A percentile compares a stretch with the other conserved stretches of the same genome.
phyloP scores from a whole-genome alignment of 2,329 filamentous ascomycete genomes.

The Neonectria faginata region DNA sequence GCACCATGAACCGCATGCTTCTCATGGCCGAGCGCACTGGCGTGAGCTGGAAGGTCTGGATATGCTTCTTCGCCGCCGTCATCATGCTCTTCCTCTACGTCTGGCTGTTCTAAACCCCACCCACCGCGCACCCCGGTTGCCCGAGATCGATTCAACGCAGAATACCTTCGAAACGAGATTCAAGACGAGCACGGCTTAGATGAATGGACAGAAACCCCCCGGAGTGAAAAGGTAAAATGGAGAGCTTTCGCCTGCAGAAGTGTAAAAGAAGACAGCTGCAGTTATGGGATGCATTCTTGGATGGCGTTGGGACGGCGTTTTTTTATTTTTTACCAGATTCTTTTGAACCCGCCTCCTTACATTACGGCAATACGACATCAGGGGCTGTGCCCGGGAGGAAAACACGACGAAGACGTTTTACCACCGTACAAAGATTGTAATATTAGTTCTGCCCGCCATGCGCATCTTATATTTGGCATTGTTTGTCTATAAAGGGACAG shows the following conservation, averaged over 20 bases:
- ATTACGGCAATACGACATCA: constrained; percentile 8
- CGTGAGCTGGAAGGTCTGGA: constrained; percentile 96
- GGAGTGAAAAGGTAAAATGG: background rate
- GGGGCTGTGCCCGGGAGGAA: constrained; percentile 13
- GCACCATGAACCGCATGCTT: constrained; percentile 98
- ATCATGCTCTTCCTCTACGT: constrained; percentile 89
- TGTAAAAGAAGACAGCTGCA: constrained; percentile 19
- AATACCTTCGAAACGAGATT: constrained; percentile 1
- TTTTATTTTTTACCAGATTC: constrained; percentile 29
- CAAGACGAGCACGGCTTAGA: constrained; percentile 1
- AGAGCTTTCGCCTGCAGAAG: background rate
- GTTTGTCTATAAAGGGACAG: constrained; percentile 4
- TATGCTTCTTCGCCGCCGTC: constrained; percentile 87
- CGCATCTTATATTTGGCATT: constrained; percentile 13
- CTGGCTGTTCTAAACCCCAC: constrained; percentile 78
- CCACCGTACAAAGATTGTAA: constrained; percentile 28
- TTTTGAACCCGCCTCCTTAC: constrained; percentile 3
- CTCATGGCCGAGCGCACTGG: constrained; percentile 94
- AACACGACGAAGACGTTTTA: constrained; percentile 5
- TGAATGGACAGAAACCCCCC: background rate
- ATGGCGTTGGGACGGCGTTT: constrained; percentile 41
- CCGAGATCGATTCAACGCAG: background rate
- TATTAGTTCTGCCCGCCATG: constrained; percentile 9
- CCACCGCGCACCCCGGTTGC: background rate
- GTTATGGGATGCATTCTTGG: constrained; percentile 36